phyloP scores from a whole-genome alignment of 805 yeast genomes.

The Candida ovalis region DNA sequence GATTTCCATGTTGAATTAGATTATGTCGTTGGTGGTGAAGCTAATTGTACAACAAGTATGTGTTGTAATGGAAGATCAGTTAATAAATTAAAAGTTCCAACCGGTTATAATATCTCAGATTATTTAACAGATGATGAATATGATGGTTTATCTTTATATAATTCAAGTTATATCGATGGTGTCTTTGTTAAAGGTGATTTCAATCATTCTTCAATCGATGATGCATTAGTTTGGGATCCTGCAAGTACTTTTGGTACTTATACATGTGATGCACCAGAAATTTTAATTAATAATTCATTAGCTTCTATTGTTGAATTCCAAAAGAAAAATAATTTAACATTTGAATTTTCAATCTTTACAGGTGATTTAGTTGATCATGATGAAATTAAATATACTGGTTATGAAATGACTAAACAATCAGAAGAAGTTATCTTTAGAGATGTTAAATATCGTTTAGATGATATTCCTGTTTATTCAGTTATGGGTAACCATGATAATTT shows the following conservation, averaged over 20 bases:
- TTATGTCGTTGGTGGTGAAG: slow-evolving; percentile 51
- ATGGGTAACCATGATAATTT: slow-evolving; percentile 71
- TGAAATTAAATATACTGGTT: slow-evolving; percentile 43
- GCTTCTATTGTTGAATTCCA: slow-evolving; percentile 37
- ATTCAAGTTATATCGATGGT: slow-evolving; percentile 28
- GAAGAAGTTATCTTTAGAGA: slow-evolving; percentile 49
- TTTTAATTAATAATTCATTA: slow-evolving; percentile 58
- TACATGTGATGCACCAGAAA: slow-evolving; percentile 62
- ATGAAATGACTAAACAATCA: slow-evolving; percentile 46
- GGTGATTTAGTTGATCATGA: slow-evolving; percentile 76
- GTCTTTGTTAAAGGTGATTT: slow-evolving; percentile 28
- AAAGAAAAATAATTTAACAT: slow-evolving; percentile 31
- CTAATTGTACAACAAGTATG: slow-evolving; percentile 50
- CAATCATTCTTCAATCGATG: slow-evolving; percentile 17
- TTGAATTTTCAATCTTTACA: slow-evolving; percentile 63
- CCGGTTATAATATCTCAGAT: slow-evolving; percentile 38
- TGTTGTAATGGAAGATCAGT: slow-evolving; percentile 56
- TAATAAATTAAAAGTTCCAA: slow-evolving; percentile 36
- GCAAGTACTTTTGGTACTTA: slow-evolving; percentile 62
- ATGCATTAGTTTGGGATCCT: slow-evolving; percentile 37
- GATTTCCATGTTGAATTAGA: slow-evolving; percentile 63
- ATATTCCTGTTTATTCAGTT: slow-evolving; percentile 56
- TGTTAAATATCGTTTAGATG: slow-evolving; percentile 44
- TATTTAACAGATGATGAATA: slow-evolving; percentile 9
- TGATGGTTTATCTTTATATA: slow-evolving; percentile 21